Percentiles rank a stretch among this genome's conserved stretches.
Evolutionary conservation across 1,139 yeast species (phyloP).

Genomic region (Kurtzmaniella natalensis): DNA sequence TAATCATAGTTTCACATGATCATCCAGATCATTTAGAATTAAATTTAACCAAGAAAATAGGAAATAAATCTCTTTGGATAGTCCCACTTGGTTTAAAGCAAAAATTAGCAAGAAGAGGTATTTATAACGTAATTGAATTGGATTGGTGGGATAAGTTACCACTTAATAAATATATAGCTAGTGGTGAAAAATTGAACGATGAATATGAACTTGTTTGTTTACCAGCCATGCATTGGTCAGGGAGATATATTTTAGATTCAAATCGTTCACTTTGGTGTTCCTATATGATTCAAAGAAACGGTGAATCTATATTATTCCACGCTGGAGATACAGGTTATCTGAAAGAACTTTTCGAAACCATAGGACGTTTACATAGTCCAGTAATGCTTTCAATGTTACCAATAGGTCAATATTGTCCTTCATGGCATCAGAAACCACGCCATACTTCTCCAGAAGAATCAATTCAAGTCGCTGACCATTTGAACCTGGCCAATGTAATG

Average conservation of each 20-base stretch:
- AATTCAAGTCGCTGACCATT: slow-evolving; percentile 57
- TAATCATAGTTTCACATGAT: slow-evolving; percentile 82
- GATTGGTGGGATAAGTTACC: slow-evolving; percentile 86
- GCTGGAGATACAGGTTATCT: slow-evolving; percentile 96
- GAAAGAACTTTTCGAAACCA: slow-evolving; percentile 59
- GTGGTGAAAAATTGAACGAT: slow-evolving; percentile 21
- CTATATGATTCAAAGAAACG: slow-evolving; percentile 61
- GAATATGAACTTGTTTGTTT: slow-evolving; percentile 79
- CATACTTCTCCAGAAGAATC: slow-evolving; percentile 85
- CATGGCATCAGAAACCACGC: slow-evolving; percentile 90
- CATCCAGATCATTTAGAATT: slow-evolving; percentile 92
- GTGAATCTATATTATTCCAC: slow-evolving; percentile 72
- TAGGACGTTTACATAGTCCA: slow-evolving; percentile 61
- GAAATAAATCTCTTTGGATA: slow-evolving; percentile 68
- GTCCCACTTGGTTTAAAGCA: slow-evolving; percentile 77
- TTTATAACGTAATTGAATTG: slow-evolving; percentile 62
- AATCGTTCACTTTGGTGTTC: slow-evolving; percentile 88
- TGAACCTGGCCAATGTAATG: slow-evolving; percentile 58
- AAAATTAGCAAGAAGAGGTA: slow-evolving; percentile 53
- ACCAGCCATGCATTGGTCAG: slow-evolving; percentile 99
- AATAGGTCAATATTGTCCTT: slow-evolving; percentile 92
- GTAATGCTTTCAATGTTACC: slow-evolving; percentile 73
- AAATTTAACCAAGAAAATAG: slow-evolving; percentile 52
- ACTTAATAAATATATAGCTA: slow-evolving; percentile 29
- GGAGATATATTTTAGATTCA: slow-evolving; percentile 71